These are phyloP conservation scores for Penicillium thymicola DNA, from an alignment of 2,329 filamentous ascomycete species.

Conservation along the genomic window DNA sequence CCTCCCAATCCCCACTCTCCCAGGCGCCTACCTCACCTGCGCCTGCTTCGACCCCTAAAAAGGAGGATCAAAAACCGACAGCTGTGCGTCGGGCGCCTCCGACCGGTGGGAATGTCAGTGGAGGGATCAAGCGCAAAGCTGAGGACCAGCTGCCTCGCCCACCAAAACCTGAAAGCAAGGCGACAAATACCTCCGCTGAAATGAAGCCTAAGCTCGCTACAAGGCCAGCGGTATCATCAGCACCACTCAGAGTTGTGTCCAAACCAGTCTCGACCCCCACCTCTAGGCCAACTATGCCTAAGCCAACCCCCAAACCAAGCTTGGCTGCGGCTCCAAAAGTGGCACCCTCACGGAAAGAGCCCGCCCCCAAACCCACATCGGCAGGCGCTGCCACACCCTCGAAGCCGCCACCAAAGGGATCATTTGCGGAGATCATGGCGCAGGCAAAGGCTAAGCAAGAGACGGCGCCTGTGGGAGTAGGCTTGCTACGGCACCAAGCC, in stretches of 20 bases:
- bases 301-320: conserved; percentile 19
- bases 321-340: conserved; percentile 18
- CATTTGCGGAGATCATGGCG: conserved; percentile 58
- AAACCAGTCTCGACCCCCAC: conserved; percentile 9
- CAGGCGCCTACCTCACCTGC: conserved; percentile 25
- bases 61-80: conserved; percentile 23
- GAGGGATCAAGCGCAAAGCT: conserved; percentile 44
- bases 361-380: conserved; percentile 10
- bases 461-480: conserved; percentile 45
- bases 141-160: conserved; percentile 38
- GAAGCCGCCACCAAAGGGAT: conserved; percentile 54
- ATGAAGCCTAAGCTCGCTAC: conserved; percentile 16
- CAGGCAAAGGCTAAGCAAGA: conserved; percentile 55
- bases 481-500: conserved; percentile 56
- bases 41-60: conserved; percentile 22
- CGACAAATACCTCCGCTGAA: conserved; percentile 16
- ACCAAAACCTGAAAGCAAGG: conserved; percentile 24
- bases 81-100: conserved; percentile 14
- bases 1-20: conserved; percentile 28
- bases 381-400: conserved; percentile 19
- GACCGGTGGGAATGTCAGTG: conserved; percentile 17
- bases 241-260: conserved; percentile 19
- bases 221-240: conserved; percentile 18
- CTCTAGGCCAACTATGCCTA: conserved; percentile 13
- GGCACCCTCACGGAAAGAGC: conserved; percentile 17